Conservation (phyloP, 495 filamentous ascomycete genomes). For the Geoglossum glabrum region DNA sequence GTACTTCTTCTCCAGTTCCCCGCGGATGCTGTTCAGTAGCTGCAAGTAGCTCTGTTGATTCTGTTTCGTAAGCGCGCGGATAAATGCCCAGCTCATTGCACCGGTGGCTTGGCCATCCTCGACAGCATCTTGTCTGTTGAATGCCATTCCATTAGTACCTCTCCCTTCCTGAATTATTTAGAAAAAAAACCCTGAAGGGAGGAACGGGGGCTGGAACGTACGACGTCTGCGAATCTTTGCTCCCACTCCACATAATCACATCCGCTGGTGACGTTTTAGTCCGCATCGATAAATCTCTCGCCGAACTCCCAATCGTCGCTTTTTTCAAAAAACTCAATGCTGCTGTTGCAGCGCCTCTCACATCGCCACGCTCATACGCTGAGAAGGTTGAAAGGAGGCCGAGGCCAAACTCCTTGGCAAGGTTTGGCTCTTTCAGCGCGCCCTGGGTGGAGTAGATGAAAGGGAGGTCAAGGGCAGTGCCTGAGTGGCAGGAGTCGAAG, state of each 20-base stretch:
- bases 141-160: conserved; percentile 29
- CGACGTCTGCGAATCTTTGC: conserved; percentile 92
- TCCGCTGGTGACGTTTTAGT: conserved; percentile 92
- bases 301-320: conserved; percentile 64
- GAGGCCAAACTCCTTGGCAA: conserved; percentile 92
- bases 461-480: conserved; percentile 84
- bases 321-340: conserved; percentile 72
- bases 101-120: conserved; percentile 80
- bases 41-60: conserved; percentile 96
- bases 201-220: too few relatives aligned
- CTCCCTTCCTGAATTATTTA: too few relatives aligned
- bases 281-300: conserved; percentile 53
- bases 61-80: conserved; percentile 82
- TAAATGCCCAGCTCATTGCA: conserved; percentile 97
- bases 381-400: conserved; percentile 77
- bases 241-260: conserved; percentile 93
- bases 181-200: conserved; percentile 5
- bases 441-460: conserved; percentile 91
- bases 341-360: conserved; percentile 43
- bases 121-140: conserved; percentile 35
- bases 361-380: conserved; percentile 80
- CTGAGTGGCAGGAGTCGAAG: conserved; percentile 97
- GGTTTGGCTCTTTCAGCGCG: conserved; percentile 91
- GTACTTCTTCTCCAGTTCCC: conserved; percentile 75
- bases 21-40: conserved; percentile 83